Evolutionary conservation across 2,329 filamentous ascomycete species (phyloP).

Genomic region (Xylariaceae sp.): DNA sequence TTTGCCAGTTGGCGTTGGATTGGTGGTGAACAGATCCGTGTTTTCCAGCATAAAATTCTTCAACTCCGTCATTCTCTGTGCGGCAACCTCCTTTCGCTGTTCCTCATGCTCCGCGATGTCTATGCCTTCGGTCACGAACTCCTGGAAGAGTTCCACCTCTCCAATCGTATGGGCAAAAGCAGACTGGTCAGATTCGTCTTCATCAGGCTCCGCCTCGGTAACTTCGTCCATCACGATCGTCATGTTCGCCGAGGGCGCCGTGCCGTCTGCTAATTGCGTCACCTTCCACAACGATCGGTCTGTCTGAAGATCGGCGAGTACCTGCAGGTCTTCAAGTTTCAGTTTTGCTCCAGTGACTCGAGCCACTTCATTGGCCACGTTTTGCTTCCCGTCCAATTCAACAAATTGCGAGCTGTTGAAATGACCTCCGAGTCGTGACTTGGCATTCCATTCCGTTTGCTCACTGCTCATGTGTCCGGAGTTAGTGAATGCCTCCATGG

Average conservation of each 20-base stretch:
- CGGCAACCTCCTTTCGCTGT: slow-evolving; percentile 12
- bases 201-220: slow-evolving; percentile 11
- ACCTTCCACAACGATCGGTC: slow-evolving; percentile 18
- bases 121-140: slow-evolving; percentile 16
- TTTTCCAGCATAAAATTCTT: slow-evolving; percentile 18
- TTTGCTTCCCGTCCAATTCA: slow-evolving; percentile 18
- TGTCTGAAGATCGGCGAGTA: slow-evolving; percentile 19
- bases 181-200: background rate
- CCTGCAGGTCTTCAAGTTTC: slow-evolving; percentile 17
- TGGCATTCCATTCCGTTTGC: slow-evolving; percentile 20
- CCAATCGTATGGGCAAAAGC: slow-evolving; percentile 19
- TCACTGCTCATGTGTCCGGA: background rate
- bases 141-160: slow-evolving; percentile 22
- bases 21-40: slow-evolving; percentile 15
- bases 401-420: slow-evolving; percentile 20
- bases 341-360: slow-evolving; percentile 9
- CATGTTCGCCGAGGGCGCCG: slow-evolving; percentile 14
- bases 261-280: slow-evolving; percentile 6
- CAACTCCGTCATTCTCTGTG: slow-evolving; percentile 18
- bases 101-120: slow-evolving; percentile 15
- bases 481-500: background rate
- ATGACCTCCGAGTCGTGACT: slow-evolving; percentile 18
- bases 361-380: slow-evolving; percentile 17
- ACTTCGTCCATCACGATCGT: slow-evolving; percentile 21
- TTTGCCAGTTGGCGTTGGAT: slow-evolving; percentile 18